Percentiles rank a stretch among this genome's conserved stretches.
Conservation (phyloP, 441 rosid species). For the Dalechampia spathulata region DNA sequence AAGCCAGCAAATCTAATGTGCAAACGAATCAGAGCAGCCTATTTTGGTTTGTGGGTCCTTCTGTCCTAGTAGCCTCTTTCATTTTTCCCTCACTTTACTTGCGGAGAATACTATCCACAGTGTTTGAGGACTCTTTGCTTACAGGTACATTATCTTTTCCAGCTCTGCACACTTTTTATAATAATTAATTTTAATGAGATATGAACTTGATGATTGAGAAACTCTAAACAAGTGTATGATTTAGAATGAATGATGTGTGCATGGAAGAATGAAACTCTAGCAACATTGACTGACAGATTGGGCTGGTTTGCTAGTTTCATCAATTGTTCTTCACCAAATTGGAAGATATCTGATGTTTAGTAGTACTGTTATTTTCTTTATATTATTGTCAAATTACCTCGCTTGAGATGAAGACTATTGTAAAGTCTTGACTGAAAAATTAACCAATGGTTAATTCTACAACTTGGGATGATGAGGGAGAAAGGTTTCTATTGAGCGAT, state of each 20-base stretch:
- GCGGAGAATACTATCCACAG: constrained; percentile 57
- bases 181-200: not conserved
- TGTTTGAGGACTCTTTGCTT: constrained; percentile 88
- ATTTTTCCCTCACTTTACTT: constrained; percentile 80
- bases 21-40: constrained; percentile 45
- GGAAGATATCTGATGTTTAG: not conserved
- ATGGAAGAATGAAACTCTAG: not conserved
- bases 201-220: not conserved
- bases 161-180: not conserved
- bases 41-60: constrained; percentile 80
- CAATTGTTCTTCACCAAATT: not conserved
- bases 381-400: too few species aligned
- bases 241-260: not conserved
- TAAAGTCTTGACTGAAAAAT: too few species aligned
- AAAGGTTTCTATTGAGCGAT: too few species aligned
- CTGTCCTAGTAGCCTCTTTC: constrained; percentile 88
- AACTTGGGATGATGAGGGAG: too few species aligned
- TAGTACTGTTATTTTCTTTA: too few species aligned
- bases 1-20: constrained; percentile 17
- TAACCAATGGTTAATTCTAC: too few species aligned
- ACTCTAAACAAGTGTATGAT: constrained; percentile 3
- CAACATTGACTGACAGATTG: not conserved
- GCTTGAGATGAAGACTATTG: not conserved
- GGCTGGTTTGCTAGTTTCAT: not conserved
- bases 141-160: constrained; percentile 44